Percentiles rank a stretch among this genome's conserved stretches.
Evolutionary conservation across 2,329 filamentous ascomycete genomes (phyloP).

Genomic region (Nannizziopsis arthrosporioides): DNA sequence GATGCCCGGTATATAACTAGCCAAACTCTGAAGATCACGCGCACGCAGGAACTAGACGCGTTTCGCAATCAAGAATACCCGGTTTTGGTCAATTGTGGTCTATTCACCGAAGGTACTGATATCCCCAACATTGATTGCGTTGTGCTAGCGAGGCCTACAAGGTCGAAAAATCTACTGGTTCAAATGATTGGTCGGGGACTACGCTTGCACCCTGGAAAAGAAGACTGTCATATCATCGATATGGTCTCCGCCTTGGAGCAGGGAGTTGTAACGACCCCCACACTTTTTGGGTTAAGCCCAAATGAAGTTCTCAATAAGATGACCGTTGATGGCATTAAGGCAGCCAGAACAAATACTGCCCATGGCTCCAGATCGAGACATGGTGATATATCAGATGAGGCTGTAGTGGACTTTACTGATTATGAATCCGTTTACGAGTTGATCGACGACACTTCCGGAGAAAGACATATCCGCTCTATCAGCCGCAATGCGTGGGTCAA

Average conservation of each 20-base stretch:
- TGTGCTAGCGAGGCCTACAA: slow-evolving; percentile 73
- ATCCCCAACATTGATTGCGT: slow-evolving; percentile 97
- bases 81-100: slow-evolving; percentile 84
- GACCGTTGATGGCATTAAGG: slow-evolving; percentile 50
- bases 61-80: slow-evolving; percentile 70
- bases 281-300: slow-evolving; percentile 84
- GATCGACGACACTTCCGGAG: slow-evolving; percentile 66
- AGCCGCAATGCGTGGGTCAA: slow-evolving; percentile 76
- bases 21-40: slow-evolving; percentile 57
- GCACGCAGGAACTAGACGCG: slow-evolving; percentile 57
- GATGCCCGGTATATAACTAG: slow-evolving; percentile 83
- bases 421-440: slow-evolving; percentile 89
- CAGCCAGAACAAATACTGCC: slow-evolving; percentile 32
- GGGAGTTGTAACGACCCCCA: slow-evolving; percentile 81
- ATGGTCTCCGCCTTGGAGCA: slow-evolving; percentile 78
- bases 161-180: slow-evolving; percentile 81
- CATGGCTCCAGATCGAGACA: slow-evolving; percentile 8
- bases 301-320: slow-evolving; percentile 60
- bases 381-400: slow-evolving; percentile 19
- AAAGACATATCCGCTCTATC: slow-evolving; percentile 63
- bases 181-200: slow-evolving; percentile 98
- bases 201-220: slow-evolving; percentile 66
- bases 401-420: slow-evolving; percentile 66
- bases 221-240: slow-evolving; percentile 88
- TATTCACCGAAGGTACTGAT: slow-evolving; percentile 95